phyloP scores from a whole-genome alignment of 1,284 basidiomycete species.

The Apiotrichum gamsii region DNA sequence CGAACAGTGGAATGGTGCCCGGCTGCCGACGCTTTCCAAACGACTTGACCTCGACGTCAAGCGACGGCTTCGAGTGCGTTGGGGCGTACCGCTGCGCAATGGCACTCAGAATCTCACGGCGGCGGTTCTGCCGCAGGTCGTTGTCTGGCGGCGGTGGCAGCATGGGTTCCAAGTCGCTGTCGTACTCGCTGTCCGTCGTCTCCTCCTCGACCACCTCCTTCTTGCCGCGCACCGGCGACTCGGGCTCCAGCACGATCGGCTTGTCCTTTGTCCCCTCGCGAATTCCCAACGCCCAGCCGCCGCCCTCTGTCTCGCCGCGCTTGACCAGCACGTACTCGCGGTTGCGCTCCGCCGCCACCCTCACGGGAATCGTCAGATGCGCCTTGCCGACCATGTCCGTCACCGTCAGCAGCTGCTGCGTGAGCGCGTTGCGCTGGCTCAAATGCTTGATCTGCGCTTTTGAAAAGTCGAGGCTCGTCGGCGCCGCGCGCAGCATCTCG shows the following conservation, averaged over 20 bases:
- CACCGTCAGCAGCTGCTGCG: constrained; percentile 89
- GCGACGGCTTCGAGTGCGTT: constrained; percentile 33
- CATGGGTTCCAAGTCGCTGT: constrained; percentile 7
- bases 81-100: constrained; percentile 56
- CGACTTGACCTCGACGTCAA: constrained; percentile 30
- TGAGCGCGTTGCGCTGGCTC: constrained; percentile 80
- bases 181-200: constrained; percentile 37
- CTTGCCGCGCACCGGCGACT: constrained; percentile 20
- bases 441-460: constrained; percentile 89
- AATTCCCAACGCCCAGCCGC: constrained; percentile 91
- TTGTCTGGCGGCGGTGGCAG: constrained; percentile 51
- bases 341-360: constrained; percentile 91
- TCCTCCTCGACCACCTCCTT: constrained; percentile 17
- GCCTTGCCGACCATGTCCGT: constrained; percentile 90
- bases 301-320: constrained; percentile 67
- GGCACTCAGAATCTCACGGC: constrained; percentile 60
- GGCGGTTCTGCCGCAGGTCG: constrained; percentile 63
- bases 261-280: constrained; percentile 68
- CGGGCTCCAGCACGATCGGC: constrained; percentile 66
- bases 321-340: constrained; percentile 89
- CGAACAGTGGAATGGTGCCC: constrained; percentile 54
- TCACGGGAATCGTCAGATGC: constrained; percentile 73
- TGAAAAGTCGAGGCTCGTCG: constrained; percentile 89
- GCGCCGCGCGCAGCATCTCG: constrained; percentile 75
- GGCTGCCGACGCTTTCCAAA: constrained; percentile 30